Base-by-base conservation (phyloP, 768 basidiomycete species). In the Boletus subcaerulescens region DNA sequence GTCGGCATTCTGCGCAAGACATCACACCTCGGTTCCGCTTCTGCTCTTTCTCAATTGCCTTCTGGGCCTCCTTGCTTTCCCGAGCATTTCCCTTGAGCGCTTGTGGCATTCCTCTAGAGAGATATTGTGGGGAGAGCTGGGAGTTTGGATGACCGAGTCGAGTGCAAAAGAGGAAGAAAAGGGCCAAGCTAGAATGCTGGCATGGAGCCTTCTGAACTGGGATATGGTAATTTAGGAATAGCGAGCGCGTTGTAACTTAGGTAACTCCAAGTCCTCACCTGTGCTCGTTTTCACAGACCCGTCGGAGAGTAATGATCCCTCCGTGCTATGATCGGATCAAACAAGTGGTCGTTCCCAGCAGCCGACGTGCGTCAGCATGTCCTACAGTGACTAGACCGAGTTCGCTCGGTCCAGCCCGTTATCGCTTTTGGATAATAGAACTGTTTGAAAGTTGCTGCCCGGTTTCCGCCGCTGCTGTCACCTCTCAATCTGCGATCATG, bases 41-140 rank as follows among this genome's bases (percentile, higher is more conserved):
- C 9, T 82, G 77, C 73, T 86, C 84, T 65, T 86, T 85, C 61
- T 86, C 84, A 50, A 83, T 80, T 15, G 77, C 76, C 45, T 78
- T 77, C 56, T 80, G 81, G 13, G 63, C 61, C 31, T 73, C 70
- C 49, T 58, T 70, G 32, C 32, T 59, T 22, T 70, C 68, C 41
- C 71, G 71, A n/a, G 59, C 55, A 64, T 79, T 81, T 58, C 75
- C 76, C 60, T 80, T 77, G 43, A 73, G 64, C 33, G 77, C 75
- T 70, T 77, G 80, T 24, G 82, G 80, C 81, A 82, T 83, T 40
- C 17, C 17, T 35, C 33, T 4, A 17, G 36, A 18, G 24, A n/a
- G 39, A 49, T 24, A 18, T 20, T 33, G 26, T n/a, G 35, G 33
- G 31, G 32, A 20, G 26, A 11, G 14, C 29, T 5, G 43, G 22